These are phyloP conservation scores for bread wheat (Triticum aestivum) DNA, from an alignment of 176 grass and related monocot species.

Conservation along the genomic window IWGSC_CS_RefSeq_v2.1 NC_057806.1:367050873-367051372, in stretches of 20 bases:
- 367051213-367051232: background rate
- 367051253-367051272: conserved; percentile 41
- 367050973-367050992: background rate
- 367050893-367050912: background rate
- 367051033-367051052: background rate
- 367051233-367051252: conserved; percentile 44
- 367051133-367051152: background rate
- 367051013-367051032: background rate
- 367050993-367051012: background rate
- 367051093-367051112: background rate
- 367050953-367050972: too few species aligned
- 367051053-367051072: background rate
- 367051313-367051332: conserved; percentile 37
- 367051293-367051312: conserved; percentile 33
- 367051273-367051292: conserved; percentile 45
- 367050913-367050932: background rate
- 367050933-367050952: too few species aligned
- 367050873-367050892: background rate
- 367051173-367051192: background rate
- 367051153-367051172: background rate
- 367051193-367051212: background rate
- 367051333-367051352: conserved; percentile 12
- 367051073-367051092: background rate
- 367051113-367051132: background rate
- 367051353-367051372: background rate